Evolutionary conservation across 2,329 filamentous ascomycete species (phyloP).

Genomic region (Penicillium sp.): DNA sequence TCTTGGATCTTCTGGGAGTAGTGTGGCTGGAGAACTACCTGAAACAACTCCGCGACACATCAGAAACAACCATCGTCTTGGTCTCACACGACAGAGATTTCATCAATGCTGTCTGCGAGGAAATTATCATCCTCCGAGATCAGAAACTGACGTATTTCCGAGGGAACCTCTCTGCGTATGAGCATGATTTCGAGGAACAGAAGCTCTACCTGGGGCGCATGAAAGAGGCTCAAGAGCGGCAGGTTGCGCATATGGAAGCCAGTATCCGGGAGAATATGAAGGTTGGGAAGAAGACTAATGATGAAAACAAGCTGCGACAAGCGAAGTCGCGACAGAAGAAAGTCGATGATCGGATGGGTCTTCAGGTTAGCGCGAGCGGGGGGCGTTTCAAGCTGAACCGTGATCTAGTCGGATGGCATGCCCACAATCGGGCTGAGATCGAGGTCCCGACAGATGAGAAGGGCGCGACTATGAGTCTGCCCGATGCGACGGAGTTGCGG

Average conservation of each 20-base stretch:
- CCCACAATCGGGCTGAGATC: slow-evolving; percentile 55
- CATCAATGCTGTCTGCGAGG: slow-evolving; percentile 62
- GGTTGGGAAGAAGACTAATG: slow-evolving; percentile 65
- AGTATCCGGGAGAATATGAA: slow-evolving; percentile 67
- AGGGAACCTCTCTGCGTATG: slow-evolving; percentile 64
- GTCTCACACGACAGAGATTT: slow-evolving; percentile 83
- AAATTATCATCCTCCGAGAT: slow-evolving; percentile 67
- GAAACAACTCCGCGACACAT: slow-evolving; percentile 44
- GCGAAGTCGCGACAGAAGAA: slow-evolving; percentile 78
- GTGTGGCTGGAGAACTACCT: slow-evolving; percentile 76
- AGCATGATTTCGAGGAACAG: slow-evolving; percentile 56
- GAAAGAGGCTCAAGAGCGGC: slow-evolving; percentile 73
- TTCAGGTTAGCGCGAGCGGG: slow-evolving; percentile 64
- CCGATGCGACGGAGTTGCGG: slow-evolving; percentile 58
- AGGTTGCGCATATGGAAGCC: slow-evolving; percentile 70
- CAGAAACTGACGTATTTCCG: slow-evolving; percentile 64
- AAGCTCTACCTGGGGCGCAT: slow-evolving; percentile 61
- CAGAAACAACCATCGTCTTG: slow-evolving; percentile 58
- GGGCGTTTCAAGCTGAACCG: slow-evolving; percentile 72
- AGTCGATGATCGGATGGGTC: slow-evolving; percentile 68
- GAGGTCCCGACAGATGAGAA: slow-evolving; percentile 58
- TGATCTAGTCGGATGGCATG: slow-evolving; percentile 57
- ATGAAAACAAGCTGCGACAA: slow-evolving; percentile 78
- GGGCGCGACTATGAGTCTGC: slow-evolving; percentile 50
- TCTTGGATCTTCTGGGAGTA: slow-evolving; percentile 71